Evolutionary conservation across 1,284 basidiomycete genomes (phyloP), one percentile per base, ranked within the genome.

Genomic region (Puccinia coronata): DNA sequence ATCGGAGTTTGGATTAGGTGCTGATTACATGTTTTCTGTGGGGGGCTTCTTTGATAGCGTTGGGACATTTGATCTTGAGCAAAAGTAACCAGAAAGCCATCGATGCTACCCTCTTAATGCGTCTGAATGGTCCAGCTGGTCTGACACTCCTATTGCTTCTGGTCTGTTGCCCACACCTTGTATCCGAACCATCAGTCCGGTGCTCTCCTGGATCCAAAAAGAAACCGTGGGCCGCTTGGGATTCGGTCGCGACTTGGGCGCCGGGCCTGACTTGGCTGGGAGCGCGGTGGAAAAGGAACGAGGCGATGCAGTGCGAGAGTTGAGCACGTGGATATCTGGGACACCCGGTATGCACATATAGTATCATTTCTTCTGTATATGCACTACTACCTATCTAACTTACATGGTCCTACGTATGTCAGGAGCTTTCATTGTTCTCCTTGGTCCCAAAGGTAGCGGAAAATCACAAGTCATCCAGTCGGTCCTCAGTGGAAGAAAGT

Each of bases 371-470:
- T n/a, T 41, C 28, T 28, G 28, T 53, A 14, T 41, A 18, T 34
- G 65, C 12, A 25, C 12, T 51, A 9, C 3, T 41, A 41, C 31
- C 31, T 5, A 63, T 69, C 85, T 80, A 61, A 82, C n/a, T 85
- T 23, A 53, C 6, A 53, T 20, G 8, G 9, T 84, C 85, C 80
- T 84, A 63, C 82, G 82, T 23, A n/a, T n/a, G 18, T 41, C 86
- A 23, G 86, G 86, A 36, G 89, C 88, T 0, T 90, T 90, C 83
- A 87, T 89, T 83, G 87, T 96, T 82, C 87, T 99, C 28, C 92
- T 96, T 70, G 96, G 96, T 0, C 96, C 96, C 0, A 91, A 92
- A 82, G 96, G 96, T 1, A 93, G 92, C 82, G 96, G 96, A 5
- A 98, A 98, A 87, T 89, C 89, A 3, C 89, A 89, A 9, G 89